Percentiles rank a stretch among this genome's conserved stretches.
Conservation (phyloP, 129 eudicot species). For the Flaveria bidentis region DNA sequence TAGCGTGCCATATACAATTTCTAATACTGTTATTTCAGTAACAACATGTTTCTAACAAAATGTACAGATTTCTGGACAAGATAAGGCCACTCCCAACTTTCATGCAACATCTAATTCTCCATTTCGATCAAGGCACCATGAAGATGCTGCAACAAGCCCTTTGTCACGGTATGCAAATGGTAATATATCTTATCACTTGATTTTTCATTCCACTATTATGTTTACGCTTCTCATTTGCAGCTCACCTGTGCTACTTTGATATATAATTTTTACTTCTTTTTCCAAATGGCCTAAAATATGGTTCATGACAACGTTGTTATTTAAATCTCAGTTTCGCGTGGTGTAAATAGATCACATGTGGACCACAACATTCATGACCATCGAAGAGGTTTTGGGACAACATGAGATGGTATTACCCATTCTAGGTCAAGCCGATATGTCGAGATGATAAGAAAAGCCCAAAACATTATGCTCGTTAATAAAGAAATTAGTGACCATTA, state of each 20-base stretch:
- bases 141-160: constrained; percentile 46
- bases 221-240: background rate
- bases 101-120: constrained; percentile 35
- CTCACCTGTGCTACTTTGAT: background rate
- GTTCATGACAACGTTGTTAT: constrained; percentile 25
- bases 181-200: constrained; percentile 24
- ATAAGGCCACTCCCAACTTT: constrained; percentile 46
- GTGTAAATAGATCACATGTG: constrained; percentile 52
- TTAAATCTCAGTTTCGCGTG: constrained; percentile 48
- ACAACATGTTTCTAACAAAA: background rate
- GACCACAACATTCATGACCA: constrained; percentile 50
- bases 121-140: constrained; percentile 47
- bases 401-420: constrained; percentile 41
- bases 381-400: constrained; percentile 63
- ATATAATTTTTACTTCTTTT: background rate
- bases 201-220: background rate
- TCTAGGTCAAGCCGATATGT: constrained; percentile 51
- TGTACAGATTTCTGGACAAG: constrained; percentile 84
- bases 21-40: background rate
- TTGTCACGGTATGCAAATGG: constrained; percentile 43
- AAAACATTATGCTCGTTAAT: constrained; percentile 15
- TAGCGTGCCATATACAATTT: background rate
- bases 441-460: constrained; percentile 35
- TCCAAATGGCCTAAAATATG: constrained; percentile 1
- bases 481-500: constrained; percentile 24